Evolutionary conservation across 2,329 filamentous ascomycete species (phyloP).

Genomic region (Penicillium corylophilum): DNA sequence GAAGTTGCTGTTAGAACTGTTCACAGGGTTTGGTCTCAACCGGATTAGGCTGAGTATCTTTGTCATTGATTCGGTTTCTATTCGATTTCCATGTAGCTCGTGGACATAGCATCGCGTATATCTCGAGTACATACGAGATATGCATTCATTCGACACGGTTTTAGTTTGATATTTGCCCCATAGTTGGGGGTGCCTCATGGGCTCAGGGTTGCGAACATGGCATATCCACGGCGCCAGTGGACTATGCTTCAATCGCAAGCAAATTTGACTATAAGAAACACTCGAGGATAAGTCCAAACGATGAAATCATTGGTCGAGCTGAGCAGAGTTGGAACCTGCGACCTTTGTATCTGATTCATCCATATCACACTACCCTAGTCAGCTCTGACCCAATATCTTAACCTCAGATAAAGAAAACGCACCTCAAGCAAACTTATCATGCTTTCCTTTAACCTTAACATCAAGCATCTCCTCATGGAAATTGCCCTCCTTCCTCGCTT

Average conservation of each 20-base stretch:
- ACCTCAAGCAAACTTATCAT: conserved; percentile 70
- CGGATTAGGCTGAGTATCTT: too few relatives aligned
- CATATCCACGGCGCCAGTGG: not conserved
- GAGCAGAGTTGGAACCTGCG: not conserved
- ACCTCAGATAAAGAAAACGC: not conserved
- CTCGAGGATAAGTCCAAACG: not conserved
- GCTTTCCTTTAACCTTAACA: conserved; percentile 87
- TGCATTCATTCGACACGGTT: not conserved
- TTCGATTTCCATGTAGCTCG: not conserved
- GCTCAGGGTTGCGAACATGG: not conserved
- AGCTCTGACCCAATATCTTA: not conserved
- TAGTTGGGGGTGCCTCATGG: not conserved
- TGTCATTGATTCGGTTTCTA: too few relatives aligned
- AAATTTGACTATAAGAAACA: not conserved
- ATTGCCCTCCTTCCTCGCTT: conserved; percentile 78
- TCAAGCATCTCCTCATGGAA: conserved; percentile 86
- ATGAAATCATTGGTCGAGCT: not conserved
- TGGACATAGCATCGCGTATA: not conserved
- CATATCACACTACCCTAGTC: not conserved
- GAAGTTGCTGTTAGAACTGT: not conserved
- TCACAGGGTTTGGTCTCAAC: not conserved
- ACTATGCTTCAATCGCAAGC: not conserved
- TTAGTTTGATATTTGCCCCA: not conserved
- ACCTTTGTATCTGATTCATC: not conserved
- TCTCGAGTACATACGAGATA: too few relatives aligned